phyloP scores from a whole-genome alignment of 768 basidiomycete species.

The Leccinum boreale region DNA sequence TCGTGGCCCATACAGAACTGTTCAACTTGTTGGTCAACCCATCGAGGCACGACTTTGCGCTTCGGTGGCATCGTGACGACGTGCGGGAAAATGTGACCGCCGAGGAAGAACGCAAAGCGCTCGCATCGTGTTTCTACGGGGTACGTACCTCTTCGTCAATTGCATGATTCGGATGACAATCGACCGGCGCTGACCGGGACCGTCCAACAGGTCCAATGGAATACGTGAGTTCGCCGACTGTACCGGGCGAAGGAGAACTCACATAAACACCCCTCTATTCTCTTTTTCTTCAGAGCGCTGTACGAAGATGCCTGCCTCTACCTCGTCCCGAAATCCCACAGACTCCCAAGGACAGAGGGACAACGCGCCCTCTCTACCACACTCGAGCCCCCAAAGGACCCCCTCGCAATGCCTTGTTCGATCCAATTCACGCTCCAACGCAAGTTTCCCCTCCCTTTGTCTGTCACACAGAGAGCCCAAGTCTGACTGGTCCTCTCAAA shows the following conservation, averaged over 20 bases:
- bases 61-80: constrained; percentile 82
- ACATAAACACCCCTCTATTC: not conserved
- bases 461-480: not conserved
- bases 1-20: constrained; percentile 41
- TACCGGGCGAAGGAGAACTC: not conserved
- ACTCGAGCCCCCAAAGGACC: constrained; percentile 49
- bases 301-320: constrained; percentile 68
- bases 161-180: not conserved
- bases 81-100: constrained; percentile 53
- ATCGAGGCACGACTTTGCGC: constrained; percentile 56
- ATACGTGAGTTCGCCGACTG: constrained; percentile 49
- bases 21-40: constrained; percentile 80
- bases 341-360: constrained; percentile 47
- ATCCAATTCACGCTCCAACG: constrained; percentile 54
- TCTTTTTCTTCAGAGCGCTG: constrained; percentile 47
- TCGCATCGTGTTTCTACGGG: constrained; percentile 61
- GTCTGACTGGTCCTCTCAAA: not conserved
- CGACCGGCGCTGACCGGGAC: not conserved
- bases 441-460: constrained; percentile 26
- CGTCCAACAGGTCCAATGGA: constrained; percentile 66
- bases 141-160: constrained; percentile 31
- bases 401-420: constrained; percentile 68
- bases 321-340: constrained; percentile 70
- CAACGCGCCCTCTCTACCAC: constrained; percentile 58
- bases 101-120: constrained; percentile 58